Conservation (phyloP, 306 rosid genomes). For the Fragaria vesca region DNA sequence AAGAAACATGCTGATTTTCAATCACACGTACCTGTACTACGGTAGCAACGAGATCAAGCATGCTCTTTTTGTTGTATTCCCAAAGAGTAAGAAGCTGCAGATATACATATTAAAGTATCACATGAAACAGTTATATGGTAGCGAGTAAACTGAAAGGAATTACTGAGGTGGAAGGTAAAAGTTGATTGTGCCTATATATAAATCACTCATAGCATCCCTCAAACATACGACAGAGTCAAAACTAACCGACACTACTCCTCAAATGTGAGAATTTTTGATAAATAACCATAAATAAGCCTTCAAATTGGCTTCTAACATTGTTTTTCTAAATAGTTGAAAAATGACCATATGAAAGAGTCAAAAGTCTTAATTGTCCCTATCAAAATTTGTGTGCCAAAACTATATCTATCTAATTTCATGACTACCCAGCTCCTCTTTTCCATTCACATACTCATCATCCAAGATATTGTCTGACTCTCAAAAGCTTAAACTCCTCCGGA, state of each 20-base stretch:
- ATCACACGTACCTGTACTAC: slow-evolving; percentile 61
- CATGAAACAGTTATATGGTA: slow-evolving; percentile 2
- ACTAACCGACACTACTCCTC: neutral
- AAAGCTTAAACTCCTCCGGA: too few species aligned
- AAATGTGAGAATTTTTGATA: too few species aligned
- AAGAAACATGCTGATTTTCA: slow-evolving; percentile 21
- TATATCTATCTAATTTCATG: too few species aligned
- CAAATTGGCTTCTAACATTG: too few species aligned
- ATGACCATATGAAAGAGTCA: too few species aligned
- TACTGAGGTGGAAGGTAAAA: neutral
- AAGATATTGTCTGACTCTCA: too few species aligned
- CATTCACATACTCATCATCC: too few species aligned
- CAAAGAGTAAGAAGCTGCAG: slow-evolving; percentile 81
- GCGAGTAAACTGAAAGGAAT: neutral
- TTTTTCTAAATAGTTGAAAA: too few species aligned
- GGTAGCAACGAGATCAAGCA: slow-evolving; percentile 86
- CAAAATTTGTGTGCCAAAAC: too few species aligned
- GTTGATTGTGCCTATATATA: neutral
- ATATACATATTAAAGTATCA: slow-evolving; percentile 13
- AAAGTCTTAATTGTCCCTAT: too few species aligned
- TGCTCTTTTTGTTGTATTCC: slow-evolving; percentile 87
- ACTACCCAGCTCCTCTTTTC: too few species aligned
- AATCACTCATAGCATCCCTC: neutral
- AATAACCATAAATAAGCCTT: too few species aligned
- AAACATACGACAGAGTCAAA: neutral